Conservation (phyloP, 1,284 basidiomycete genomes). For the Rhizoctonia solani region DNA sequence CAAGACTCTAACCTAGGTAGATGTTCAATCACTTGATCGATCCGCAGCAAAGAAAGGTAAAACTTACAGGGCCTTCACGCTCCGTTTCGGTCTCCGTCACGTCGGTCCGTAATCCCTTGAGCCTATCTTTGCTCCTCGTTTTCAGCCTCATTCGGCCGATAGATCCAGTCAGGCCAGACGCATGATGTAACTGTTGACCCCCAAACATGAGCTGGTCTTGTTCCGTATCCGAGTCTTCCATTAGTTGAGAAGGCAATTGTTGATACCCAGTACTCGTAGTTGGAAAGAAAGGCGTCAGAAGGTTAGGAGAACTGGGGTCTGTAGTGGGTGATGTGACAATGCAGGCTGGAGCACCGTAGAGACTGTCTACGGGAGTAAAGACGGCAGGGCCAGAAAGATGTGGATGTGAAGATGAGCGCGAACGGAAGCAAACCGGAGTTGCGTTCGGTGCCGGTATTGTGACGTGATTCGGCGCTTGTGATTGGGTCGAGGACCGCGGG, state of each 20-base stretch:
- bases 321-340: not conserved
- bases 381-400: slow-evolving; percentile 13
- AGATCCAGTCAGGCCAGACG: not conserved
- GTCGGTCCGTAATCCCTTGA: not conserved
- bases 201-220: slow-evolving; percentile 18
- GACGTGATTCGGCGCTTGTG: not conserved
- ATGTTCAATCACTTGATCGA: not conserved
- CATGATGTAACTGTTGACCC: slow-evolving; percentile 5
- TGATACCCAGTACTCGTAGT: not conserved
- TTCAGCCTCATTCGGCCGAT: slow-evolving; percentile 9
- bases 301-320: too few relatives aligned
- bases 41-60: not conserved
- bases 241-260: not conserved
- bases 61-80: slow-evolving; percentile 31
- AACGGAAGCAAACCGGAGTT: slow-evolving; percentile 33
- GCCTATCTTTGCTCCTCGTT: slow-evolving; percentile 4
- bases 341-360: not conserved
- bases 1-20: slow-evolving; percentile 17
- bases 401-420: slow-evolving; percentile 30
- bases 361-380: not conserved
- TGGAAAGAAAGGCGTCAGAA: slow-evolving; percentile 1
- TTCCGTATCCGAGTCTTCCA: slow-evolving; percentile 15
- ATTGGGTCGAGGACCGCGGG: too few relatives aligned
- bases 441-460: not conserved
- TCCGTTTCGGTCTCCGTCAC: slow-evolving; percentile 37